Percentiles rank a stretch among this genome's conserved stretches.
phyloP scores from a whole-genome alignment of 2,329 filamentous ascomycete genomes.

The Juglanconis oblonga region DNA sequence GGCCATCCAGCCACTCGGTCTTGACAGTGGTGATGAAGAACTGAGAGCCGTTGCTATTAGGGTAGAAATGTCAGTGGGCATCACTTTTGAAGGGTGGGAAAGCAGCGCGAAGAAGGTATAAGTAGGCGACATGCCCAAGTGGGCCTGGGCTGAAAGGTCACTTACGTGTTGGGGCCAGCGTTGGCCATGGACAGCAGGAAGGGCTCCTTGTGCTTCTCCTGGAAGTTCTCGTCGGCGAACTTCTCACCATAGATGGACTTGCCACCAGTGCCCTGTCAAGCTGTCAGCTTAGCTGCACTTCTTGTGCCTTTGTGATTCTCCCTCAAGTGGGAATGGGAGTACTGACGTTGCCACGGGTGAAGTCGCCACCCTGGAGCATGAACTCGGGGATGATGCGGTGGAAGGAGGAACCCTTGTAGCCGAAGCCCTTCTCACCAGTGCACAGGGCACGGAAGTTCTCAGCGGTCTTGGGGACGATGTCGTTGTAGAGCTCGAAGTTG shows the following conservation, averaged over 20 bases:
- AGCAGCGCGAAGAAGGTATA: too few species aligned
- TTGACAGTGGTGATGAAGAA: conserved; percentile 96
- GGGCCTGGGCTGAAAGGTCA: neutral
- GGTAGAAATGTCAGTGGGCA: conserved; percentile 27
- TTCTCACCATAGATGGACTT: conserved; percentile 95
- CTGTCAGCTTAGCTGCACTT: neutral
- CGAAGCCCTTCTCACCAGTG: conserved; percentile 76
- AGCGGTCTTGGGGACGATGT: conserved; percentile 82
- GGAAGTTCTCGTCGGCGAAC: conserved; percentile 93
- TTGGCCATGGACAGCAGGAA: conserved; percentile 94
- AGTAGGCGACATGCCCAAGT: too few species aligned
- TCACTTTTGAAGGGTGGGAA: too few species aligned
- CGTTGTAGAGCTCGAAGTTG: conserved; percentile 84
- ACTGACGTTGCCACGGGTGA: conserved; percentile 84
- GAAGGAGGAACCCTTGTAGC: conserved; percentile 81
- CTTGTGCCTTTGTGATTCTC: neutral
- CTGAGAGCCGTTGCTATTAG: conserved; percentile 86
- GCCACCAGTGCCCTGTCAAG: conserved; percentile 74
- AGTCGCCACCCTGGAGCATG: conserved; percentile 97
- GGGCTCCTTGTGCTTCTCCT: conserved; percentile 66
- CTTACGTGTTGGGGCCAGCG: conserved; percentile 87
- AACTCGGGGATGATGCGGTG: conserved; percentile 91
- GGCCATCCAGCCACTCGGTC: conserved; percentile 80
- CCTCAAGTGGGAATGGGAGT: neutral
- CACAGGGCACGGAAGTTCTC: conserved; percentile 83